phyloP scores from a whole-genome alignment of 2,329 filamentous ascomycete genomes.

The Talaromyces pinophilus region DNA sequence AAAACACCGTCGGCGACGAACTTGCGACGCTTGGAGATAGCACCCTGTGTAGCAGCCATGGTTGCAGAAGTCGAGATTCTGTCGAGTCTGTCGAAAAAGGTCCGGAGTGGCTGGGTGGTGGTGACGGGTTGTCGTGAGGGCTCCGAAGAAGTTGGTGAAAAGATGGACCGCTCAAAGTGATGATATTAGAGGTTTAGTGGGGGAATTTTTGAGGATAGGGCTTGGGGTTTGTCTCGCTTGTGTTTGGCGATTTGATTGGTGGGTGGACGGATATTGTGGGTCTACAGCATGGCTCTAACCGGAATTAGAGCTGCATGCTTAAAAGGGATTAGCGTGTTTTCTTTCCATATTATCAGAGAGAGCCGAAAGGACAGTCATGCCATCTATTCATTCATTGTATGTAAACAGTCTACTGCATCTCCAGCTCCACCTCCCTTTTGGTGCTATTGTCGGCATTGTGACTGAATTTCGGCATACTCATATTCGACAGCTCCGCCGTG shows the following conservation, averaged over 20 bases:
- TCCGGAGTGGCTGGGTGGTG: constrained; percentile 33
- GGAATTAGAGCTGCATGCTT: constrained; percentile 4
- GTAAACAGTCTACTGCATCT: constrained; percentile 48
- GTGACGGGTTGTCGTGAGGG: constrained; percentile 26
- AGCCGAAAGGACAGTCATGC: not conserved
- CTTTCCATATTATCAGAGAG: not conserved
- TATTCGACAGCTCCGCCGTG: constrained; percentile 48
- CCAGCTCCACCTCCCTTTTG: constrained; percentile 48
- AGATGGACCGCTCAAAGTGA: constrained; percentile 16
- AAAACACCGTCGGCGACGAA: constrained; percentile 98
- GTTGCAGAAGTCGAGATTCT: constrained; percentile 37
- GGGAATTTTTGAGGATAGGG: constrained; percentile 42
- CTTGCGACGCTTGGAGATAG: constrained; percentile 60
- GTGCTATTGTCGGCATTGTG: constrained; percentile 32
- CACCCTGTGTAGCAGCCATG: constrained; percentile 55
- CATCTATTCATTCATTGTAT: constrained; percentile 12
- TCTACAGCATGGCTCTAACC: not conserved
- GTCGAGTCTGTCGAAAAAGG: constrained; percentile 28
- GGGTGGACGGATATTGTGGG: not conserved
- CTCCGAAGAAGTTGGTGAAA: constrained; percentile 33
- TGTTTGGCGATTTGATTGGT: constrained; percentile 25
- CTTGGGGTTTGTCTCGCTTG: constrained; percentile 44
- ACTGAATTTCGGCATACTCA: constrained; percentile 43
- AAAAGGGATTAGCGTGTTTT: constrained; percentile 4
- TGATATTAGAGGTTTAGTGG: constrained; percentile 37